Conservation (phyloP, 441 rosid species). For the Aleurites moluccanus region DNA sequence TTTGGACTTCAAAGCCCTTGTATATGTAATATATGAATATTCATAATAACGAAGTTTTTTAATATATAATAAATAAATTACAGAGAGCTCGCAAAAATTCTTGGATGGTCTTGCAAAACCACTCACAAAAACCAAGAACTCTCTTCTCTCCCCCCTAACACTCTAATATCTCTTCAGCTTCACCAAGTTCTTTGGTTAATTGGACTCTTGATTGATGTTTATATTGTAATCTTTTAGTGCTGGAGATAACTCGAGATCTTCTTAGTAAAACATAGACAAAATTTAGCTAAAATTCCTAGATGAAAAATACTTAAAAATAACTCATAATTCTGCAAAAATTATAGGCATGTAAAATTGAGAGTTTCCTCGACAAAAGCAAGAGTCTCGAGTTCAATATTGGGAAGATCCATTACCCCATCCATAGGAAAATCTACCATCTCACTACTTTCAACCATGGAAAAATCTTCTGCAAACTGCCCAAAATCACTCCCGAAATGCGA, state of each 20-base stretch:
- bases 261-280: too few species aligned
- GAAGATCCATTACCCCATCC: slow-evolving; percentile 25
- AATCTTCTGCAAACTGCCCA: slow-evolving; percentile 15
- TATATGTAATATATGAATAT: not conserved
- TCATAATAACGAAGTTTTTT: not conserved
- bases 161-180: not conserved
- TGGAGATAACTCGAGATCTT: too few species aligned
- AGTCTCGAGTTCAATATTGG: slow-evolving; percentile 26
- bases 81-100: not conserved
- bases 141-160: not conserved
- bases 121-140: not conserved
- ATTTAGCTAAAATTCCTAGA: not conserved
- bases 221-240: too few species aligned
- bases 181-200: not conserved
- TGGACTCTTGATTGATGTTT: too few species aligned
- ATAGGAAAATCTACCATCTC: not conserved
- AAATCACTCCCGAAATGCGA: slow-evolving; percentile 14
- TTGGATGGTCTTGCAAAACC: not conserved
- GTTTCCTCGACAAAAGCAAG: slow-evolving; percentile 36
- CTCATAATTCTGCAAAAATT: not conserved
- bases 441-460: not conserved
- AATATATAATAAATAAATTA: not conserved
- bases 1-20: not conserved
- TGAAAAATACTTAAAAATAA: not conserved
- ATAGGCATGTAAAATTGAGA: slow-evolving; percentile 20